phyloP scores from a whole-genome alignment of 768 basidiomycete genomes.

The Mycena metata region DNA sequence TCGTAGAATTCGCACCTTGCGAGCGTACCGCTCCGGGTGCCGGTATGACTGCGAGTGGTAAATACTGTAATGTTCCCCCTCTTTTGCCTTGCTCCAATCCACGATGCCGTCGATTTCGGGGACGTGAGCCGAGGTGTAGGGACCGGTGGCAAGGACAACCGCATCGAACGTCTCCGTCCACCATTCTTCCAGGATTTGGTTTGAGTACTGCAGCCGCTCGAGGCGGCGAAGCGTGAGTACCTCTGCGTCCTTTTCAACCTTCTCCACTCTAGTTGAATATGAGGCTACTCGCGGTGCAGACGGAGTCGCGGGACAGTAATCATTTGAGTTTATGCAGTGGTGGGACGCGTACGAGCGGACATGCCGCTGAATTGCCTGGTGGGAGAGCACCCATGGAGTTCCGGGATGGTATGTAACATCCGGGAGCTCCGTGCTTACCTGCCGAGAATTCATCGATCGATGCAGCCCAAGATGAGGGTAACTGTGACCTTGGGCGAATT shows the following conservation, averaged over 20 bases:
- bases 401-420: conserved; percentile 18
- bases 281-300: conserved; percentile 11
- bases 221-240: conserved; percentile 25
- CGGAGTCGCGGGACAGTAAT: too few species aligned
- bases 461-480: conserved; percentile 9
- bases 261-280: conserved; percentile 23
- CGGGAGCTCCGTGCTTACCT: conserved; percentile 28
- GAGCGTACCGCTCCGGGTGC: conserved; percentile 20
- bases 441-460: neutral
- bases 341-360: conserved; percentile 25
- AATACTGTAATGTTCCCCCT: too few species aligned
- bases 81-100: too few species aligned
- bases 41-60: too few species aligned
- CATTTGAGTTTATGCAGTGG: conserved; percentile 24
- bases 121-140: conserved; percentile 17
- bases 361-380: conserved; percentile 19
- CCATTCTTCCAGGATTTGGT: conserved; percentile 15
- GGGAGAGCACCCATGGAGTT: conserved; percentile 22
- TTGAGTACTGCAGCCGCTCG: conserved; percentile 14
- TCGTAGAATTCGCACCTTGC: conserved; percentile 37
- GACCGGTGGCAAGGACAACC: conserved; percentile 19
- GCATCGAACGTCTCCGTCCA: too few species aligned
- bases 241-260: conserved; percentile 23
- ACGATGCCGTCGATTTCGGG: too few species aligned
- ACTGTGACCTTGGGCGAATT: conserved; percentile 19